phyloP scores from a whole-genome alignment of 305 asterid species.

The Fraxinus dipetala region DNA sequence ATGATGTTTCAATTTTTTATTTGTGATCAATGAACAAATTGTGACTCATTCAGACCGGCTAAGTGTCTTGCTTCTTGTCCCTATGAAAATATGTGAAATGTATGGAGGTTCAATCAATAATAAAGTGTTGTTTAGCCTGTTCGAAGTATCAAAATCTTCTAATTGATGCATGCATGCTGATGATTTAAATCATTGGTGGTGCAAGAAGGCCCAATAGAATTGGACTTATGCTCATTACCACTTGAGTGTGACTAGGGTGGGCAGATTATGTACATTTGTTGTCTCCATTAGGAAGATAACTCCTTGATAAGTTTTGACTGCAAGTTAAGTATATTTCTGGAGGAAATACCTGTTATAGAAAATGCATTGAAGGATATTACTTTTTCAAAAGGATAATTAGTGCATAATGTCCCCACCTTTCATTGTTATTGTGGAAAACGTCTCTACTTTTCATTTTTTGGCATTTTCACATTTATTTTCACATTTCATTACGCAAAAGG shows the following conservation, averaged over 20 bases:
- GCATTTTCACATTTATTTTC: too few relatives aligned
- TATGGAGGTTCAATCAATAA: neutral
- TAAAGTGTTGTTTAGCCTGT: neutral
- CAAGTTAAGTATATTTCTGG: neutral
- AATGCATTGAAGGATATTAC: neutral
- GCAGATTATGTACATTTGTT: neutral
- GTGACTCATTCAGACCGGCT: neutral
- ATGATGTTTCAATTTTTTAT: too few relatives aligned
- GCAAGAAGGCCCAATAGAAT: neutral
- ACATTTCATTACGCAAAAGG: too few relatives aligned
- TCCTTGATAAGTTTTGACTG: neutral
- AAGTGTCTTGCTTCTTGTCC: neutral
- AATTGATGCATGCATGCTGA: neutral
- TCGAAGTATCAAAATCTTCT: neutral
- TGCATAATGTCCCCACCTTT: too few relatives aligned
- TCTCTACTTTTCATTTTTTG: too few relatives aligned
- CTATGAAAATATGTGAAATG: neutral
- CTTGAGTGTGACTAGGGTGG: neutral
- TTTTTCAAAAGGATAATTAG: neutral
- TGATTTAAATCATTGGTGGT: neutral
- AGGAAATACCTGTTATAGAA: neutral
- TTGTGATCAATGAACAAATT: too few relatives aligned
- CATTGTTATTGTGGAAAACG: too few relatives aligned
- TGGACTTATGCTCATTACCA: neutral
- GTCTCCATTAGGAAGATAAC: neutral